Percentiles rank a stretch among this genome's conserved stretches.
Conservation (phyloP, 2,329 filamentous ascomycete genomes). For the Xylariaceae sp. region DNA sequence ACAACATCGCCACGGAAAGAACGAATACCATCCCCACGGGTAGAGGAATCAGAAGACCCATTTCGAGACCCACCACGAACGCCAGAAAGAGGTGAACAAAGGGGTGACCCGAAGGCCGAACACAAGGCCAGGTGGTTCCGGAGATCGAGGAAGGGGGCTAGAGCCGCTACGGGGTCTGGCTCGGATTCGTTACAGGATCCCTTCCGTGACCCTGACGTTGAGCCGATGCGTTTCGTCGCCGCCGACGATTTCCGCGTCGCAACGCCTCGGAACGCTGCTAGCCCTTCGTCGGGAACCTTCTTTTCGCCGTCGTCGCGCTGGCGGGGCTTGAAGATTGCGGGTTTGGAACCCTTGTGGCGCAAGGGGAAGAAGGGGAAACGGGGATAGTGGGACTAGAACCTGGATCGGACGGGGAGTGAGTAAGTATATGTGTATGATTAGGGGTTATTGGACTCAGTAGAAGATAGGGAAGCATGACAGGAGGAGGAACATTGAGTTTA, state of each 20-base stretch:
- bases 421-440: too few species aligned
- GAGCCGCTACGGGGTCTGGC: not conserved
- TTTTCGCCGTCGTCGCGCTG: too few species aligned
- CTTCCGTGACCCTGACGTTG: conserved; percentile 4
- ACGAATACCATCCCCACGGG: not conserved
- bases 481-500: too few species aligned
- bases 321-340: not conserved
- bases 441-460: too few species aligned
- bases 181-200: conserved; percentile 3
- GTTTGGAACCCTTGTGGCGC: not conserved
- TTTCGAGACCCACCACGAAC: conserved; percentile 9
- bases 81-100: too few species aligned
- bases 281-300: not conserved
- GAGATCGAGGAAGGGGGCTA: conserved; percentile 1
- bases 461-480: too few species aligned
- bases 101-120: too few species aligned
- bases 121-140: too few species aligned
- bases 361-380: not conserved
- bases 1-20: not conserved
- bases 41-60: not conserved
- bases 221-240: conserved; percentile 13
- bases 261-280: too few species aligned
- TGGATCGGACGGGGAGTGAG: too few species aligned
- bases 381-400: too few species aligned
- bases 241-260: conserved; percentile 15